phyloP scores from a whole-genome alignment of 768 basidiomycete species.

The Asterophora lycoperdoides region DNA sequence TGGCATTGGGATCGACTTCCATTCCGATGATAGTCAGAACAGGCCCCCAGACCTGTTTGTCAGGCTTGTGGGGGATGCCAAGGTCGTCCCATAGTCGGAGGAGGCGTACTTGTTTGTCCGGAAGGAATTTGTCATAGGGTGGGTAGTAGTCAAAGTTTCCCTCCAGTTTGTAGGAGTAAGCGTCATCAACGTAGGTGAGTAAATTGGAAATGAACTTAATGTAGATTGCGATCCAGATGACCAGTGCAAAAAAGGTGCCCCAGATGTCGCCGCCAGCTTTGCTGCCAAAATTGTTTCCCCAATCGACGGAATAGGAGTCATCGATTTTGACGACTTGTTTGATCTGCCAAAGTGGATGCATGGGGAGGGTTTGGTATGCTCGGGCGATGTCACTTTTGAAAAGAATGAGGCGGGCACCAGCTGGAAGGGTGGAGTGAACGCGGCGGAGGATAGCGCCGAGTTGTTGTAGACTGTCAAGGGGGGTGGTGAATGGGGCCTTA shows the following conservation, averaged over 20 bases:
- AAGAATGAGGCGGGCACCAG: background rate
- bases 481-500: background rate
- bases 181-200: conserved; percentile 31
- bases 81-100: too few species aligned
- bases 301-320: background rate
- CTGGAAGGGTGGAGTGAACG: too few species aligned
- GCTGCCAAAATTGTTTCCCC: background rate
- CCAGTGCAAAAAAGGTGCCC: conserved; percentile 15
- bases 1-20: conserved; percentile 28
- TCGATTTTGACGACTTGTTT: background rate
- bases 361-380: conserved; percentile 22
- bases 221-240: background rate
- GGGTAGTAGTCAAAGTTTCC: too few species aligned
- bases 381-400: conserved; percentile 17
- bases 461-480: background rate
- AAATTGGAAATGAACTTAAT: conserved; percentile 15
- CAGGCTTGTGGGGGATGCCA: too few species aligned
- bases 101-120: conserved; percentile 37
- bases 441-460: background rate
- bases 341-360: background rate
- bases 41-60: too few species aligned
- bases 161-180: conserved; percentile 20
- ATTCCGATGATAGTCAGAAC: too few species aligned
- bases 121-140: too few species aligned
- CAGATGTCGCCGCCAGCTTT: conserved; percentile 23